These are phyloP conservation scores for Flueggea neowawraea DNA, from an alignment of 441 rosid genomes.

Conservation along the genomic window DNA sequence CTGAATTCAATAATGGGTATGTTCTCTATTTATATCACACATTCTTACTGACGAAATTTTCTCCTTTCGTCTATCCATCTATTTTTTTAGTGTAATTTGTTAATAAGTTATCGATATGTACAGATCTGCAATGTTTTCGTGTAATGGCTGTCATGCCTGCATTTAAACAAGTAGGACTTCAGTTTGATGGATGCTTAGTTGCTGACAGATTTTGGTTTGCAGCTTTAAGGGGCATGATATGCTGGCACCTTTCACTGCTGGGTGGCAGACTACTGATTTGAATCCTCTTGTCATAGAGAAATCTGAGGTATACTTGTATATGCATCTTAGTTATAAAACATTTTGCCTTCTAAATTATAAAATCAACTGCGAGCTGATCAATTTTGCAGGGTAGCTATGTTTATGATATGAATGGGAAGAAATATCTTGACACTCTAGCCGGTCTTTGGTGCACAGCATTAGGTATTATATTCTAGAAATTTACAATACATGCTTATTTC, in stretches of 20 bases:
- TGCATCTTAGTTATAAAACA: not conserved
- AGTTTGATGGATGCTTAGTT: no score
- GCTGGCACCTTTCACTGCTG: slow-evolving; percentile 98
- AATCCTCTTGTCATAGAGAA: slow-evolving; percentile 73
- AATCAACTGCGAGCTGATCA: slow-evolving; percentile 13
- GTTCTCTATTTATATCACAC: slow-evolving; percentile 3
- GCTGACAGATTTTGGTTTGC: slow-evolving; percentile 9
- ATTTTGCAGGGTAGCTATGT: slow-evolving; percentile 74
- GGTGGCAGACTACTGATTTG: slow-evolving; percentile 79
- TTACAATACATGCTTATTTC: not conserved
- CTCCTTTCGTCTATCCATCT: not conserved
- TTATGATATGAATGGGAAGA: slow-evolving; percentile 72
- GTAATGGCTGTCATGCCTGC: not conserved
- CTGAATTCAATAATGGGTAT: slow-evolving; percentile 18
- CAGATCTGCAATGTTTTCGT: not conserved
- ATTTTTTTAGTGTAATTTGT: not conserved
- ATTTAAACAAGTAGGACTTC: not conserved
- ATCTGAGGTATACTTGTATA: slow-evolving; percentile 51
- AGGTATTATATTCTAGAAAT: slow-evolving; percentile 33
- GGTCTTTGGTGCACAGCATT: slow-evolving; percentile 98
- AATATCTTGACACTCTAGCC: slow-evolving; percentile 92
- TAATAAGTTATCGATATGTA: not conserved
- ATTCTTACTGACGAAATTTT: not conserved
- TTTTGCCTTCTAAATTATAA: slow-evolving; percentile 8
- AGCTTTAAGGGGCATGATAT: slow-evolving; percentile 92